Base-by-base conservation (phyloP, 2,329 filamentous ascomycete species). In the Fusarium secorum region DNA sequence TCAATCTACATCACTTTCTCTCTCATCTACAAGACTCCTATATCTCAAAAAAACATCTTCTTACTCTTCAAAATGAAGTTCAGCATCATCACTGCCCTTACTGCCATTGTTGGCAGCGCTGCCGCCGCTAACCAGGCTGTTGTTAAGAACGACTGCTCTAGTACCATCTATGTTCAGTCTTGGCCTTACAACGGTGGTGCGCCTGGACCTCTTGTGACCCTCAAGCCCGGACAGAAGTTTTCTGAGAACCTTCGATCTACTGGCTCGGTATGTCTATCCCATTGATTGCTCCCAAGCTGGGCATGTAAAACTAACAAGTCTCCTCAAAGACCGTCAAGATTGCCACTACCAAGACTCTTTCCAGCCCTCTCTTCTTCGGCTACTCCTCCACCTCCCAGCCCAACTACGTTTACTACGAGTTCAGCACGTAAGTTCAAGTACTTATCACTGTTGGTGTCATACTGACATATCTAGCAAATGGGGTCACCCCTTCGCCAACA, bases 381-480 rank as follows among this genome's bases (percentile, higher is more conserved):
- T 83, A 83, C 75, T 83, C 81, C 1, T 83, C 81, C 70, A 73
- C 74, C 58, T 53, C 60, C 5, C 78, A 75, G 71, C 78, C 79
- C 15, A 70, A 81, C 75, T 79, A 80, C 42, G 79, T 78, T 56
- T 83, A 83, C 76, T 84, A 83, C 59, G 81, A 83, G 73, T 59
- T 82, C 41, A 83, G 77, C 81, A 78, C 79, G 52, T 68, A 39
- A 75, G 74, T 63, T 11, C 44, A 17, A 17, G 8, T 6, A 18
- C 20, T 4, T 11, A 0, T 15, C 11, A 20, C 5, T 11, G 11
- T 11, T 14, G 1, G 8, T 4, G 1, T 5, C 1, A 14, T n/a
- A 10, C 52, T 55, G 1, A 55, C 28, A 10, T 11, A 2, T 2
- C 18, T 46, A 55, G 52, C 48, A 38, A 55, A 55, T 55, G 14